Evolutionary conservation across 805 yeast genomes (phyloP).

Genomic region (Tetrapisispora arboricola): DNA sequence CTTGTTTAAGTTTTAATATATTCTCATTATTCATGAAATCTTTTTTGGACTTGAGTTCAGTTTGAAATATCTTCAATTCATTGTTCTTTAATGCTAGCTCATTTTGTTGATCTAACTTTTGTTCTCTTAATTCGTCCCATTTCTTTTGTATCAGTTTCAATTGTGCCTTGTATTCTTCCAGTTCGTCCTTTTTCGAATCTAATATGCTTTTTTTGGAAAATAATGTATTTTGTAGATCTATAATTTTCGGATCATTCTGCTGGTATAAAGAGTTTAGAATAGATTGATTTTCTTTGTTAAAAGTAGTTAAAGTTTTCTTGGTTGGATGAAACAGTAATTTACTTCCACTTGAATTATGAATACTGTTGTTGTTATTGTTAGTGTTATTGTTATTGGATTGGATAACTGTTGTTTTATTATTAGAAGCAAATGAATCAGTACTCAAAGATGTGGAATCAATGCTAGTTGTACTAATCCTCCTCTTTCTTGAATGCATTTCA

Average conservation of each 20-base stretch:
- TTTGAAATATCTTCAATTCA: slow-evolving; percentile 25
- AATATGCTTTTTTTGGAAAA: slow-evolving; percentile 19
- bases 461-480: not conserved
- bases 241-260: slow-evolving; percentile 23
- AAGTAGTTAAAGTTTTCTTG: not conserved
- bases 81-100: slow-evolving; percentile 26
- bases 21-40: slow-evolving; percentile 23
- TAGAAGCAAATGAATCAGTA: not conserved
- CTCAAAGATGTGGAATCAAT: not conserved
- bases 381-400: not conserved
- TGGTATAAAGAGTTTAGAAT: slow-evolving; percentile 25
- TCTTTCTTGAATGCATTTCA: not conserved
- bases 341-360: not conserved
- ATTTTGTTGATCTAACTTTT: slow-evolving; percentile 18
- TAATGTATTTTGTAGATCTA: slow-evolving; percentile 21
- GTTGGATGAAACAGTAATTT: not conserved
- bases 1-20: slow-evolving; percentile 27
- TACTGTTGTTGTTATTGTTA: not conserved
- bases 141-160: slow-evolving; percentile 16
- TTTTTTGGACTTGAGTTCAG: slow-evolving; percentile 21
- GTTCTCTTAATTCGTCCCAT: slow-evolving; percentile 22
- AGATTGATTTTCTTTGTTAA: slow-evolving; percentile 6
- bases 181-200: slow-evolving; percentile 19
- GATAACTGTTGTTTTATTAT: not conserved
- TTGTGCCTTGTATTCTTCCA: slow-evolving; percentile 13